Evolutionary conservation across 352 stramenopile genomes (phyloP), one percentile per base, ranked within the genome.

Genomic region (Phytopythium mirpurense): DNA sequence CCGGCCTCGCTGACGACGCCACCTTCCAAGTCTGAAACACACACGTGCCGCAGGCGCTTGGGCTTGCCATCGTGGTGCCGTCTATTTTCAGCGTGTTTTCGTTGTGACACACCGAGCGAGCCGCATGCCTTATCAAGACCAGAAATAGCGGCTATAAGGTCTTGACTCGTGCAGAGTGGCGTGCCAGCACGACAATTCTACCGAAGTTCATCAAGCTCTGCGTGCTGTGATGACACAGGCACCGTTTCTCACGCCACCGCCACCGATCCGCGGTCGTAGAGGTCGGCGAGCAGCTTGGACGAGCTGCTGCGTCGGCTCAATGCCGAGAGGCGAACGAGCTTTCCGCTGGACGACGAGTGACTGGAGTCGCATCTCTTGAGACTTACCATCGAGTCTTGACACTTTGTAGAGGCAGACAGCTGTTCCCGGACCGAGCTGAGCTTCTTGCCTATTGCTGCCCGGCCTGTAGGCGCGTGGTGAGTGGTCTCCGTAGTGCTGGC

Each of bases 251-350:
- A 51, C 15, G 11, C 18, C 21, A 51, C 45, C 10, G n/a, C 14
- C 1, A 42, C n/a, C 0, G 47, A 53, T 5, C 18, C 12, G 8
- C 47, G 47, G 16, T 43, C 47, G 23, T 53, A 53, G 2, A 53
- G 47, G 32, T 42, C 47, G 0, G 47, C 47, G 19, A 53, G 47
- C 19, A 53, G 18, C 23, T n/a, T 38, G 35, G 47, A 53, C 19
- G 47, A 35, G 35, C 47, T 53, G 43, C 59, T 68, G 46, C 64
- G 51, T 18, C 66, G 65, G 26, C 54, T 70, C 36, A 73, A 35
- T 19, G 21, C 16, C 3, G 55, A 58, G 16, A 68, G 31, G 23
- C 34, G 55, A 8, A 55, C 52, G 16, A 72, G 54, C 34, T 69
- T 69, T 14, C 35, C 35, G 29, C 59, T 57, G 29, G 59, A 68